Evolutionary conservation across 2,329 filamentous ascomycete genomes (phyloP).

Genomic region (Epichloe brachyelytri): DNA sequence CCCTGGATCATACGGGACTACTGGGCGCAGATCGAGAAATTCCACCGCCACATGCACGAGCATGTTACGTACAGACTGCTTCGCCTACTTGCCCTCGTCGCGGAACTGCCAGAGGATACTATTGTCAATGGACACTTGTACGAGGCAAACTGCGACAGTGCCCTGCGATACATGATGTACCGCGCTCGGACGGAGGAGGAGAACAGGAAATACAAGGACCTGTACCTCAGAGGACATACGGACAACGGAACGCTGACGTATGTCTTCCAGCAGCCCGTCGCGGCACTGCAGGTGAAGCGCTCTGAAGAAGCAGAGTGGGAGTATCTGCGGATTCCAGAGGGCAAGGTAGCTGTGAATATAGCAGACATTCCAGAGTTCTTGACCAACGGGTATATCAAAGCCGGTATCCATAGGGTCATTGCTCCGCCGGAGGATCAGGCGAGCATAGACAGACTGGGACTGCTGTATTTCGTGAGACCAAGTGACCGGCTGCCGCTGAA

Average conservation of each 20-base stretch:
- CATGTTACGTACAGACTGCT: conserved; percentile 21
- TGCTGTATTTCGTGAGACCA: conserved; percentile 5
- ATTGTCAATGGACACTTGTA: conserved; percentile 42
- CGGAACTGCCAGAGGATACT: conserved; percentile 43
- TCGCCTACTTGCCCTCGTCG: conserved; percentile 30
- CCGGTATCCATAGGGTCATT: conserved; percentile 3
- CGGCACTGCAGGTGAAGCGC: conserved; percentile 35
- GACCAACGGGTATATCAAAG: conserved; percentile 2
- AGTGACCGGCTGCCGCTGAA: conserved; percentile 3
- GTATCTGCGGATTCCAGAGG: conserved; percentile 3
- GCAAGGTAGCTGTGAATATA: conserved; percentile 4
- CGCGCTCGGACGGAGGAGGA: conserved; percentile 31
- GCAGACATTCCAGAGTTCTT: conserved; percentile 2
- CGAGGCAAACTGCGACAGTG: conserved; percentile 38
- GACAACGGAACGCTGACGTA: conserved; percentile 43
- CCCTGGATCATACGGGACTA: conserved; percentile 20
- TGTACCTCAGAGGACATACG: conserved; percentile 33
- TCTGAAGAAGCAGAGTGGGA: neutral
- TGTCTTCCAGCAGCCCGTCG: conserved; percentile 44
- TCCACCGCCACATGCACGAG: conserved; percentile 23
- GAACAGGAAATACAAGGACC: conserved; percentile 23
- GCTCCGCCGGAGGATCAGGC: conserved; percentile 2
- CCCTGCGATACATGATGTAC: conserved; percentile 49
- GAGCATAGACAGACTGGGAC: neutral
- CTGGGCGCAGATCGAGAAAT: conserved; percentile 19